These are phyloP conservation scores for Podospora pseudoanserina DNA, from an alignment of 495 filamentous ascomycete genomes.

Conservation along the genomic window DNA sequence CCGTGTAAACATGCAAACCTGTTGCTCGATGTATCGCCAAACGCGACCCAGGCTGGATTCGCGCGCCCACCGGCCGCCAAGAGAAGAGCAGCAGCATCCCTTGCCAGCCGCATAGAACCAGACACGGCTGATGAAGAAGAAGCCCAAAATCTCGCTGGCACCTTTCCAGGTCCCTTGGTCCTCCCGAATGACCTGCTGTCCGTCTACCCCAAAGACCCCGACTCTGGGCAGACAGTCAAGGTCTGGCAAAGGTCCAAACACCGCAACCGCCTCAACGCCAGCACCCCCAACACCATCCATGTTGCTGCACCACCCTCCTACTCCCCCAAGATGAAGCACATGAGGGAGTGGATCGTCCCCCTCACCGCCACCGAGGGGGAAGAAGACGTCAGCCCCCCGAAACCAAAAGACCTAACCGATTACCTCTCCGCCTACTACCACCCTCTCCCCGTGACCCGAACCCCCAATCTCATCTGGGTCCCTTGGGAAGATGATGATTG, in stretches of 20 bases:
- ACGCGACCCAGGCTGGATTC: conserved; percentile 30
- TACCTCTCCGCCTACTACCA: conserved; percentile 64
- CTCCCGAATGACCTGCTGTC: conserved; percentile 59
- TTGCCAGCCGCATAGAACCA: conserved; percentile 25
- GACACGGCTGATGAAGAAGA: neutral
- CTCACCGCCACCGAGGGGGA: neutral
- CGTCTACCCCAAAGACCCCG: conserved; percentile 48
- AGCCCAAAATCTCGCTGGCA: conserved; percentile 6
- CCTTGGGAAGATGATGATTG: conserved; percentile 38
- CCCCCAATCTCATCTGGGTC: conserved; percentile 40
- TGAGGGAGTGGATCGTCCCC: conserved; percentile 41
- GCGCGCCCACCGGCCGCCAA: conserved; percentile 22
- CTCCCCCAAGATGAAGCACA: conserved; percentile 28
- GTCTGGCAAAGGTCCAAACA: conserved; percentile 49
- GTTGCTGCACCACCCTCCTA: conserved; percentile 45
- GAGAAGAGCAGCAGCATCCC: conserved; percentile 32
- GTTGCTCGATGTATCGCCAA: conserved; percentile 33
- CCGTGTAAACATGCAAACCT: conserved; percentile 27
- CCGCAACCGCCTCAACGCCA: conserved; percentile 51
- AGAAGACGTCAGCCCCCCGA: conserved; percentile 14
- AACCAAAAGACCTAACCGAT: conserved; percentile 37
- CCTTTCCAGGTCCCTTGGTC: conserved; percentile 59
- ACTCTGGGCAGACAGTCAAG: conserved; percentile 53
- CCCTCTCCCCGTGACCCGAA: conserved; percentile 50
- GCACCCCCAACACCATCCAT: conserved; percentile 48